These are phyloP conservation scores for Kappamyces sp. DNA, from an alignment of 192 early-diverging fungal species.

Conservation along the genomic window DNA sequence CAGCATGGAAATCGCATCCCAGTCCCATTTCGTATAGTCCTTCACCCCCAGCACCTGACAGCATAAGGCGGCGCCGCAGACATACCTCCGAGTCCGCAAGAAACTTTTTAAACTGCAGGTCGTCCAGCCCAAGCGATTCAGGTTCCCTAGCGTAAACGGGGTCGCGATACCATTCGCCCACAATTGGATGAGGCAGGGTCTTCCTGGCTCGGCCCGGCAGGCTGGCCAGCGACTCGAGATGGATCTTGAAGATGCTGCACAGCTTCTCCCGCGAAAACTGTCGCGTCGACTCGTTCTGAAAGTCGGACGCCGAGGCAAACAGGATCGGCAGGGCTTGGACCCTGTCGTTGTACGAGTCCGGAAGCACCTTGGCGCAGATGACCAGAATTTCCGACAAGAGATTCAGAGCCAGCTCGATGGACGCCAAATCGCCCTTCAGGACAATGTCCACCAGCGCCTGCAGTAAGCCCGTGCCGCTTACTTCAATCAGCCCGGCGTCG, in stretches of 20 bases:
- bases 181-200: too few relatives aligned
- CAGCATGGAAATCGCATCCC: constrained; percentile 68
- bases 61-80: not conserved
- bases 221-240: not conserved
- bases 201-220: too few relatives aligned
- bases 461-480: not conserved
- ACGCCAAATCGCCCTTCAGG: constrained; percentile 51
- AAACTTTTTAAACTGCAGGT: constrained; percentile 59
- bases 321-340: constrained; percentile 63
- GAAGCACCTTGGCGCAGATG: constrained; percentile 62
- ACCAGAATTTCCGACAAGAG: constrained; percentile 73
- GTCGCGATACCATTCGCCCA: too few relatives aligned
- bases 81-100: constrained; percentile 64
- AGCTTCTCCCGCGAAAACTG: constrained; percentile 59
- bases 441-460: constrained; percentile 68
- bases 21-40: constrained; percentile 74
- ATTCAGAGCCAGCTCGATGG: constrained; percentile 60
- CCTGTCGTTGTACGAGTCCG: constrained; percentile 22
- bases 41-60: constrained; percentile 60
- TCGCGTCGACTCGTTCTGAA: constrained; percentile 65
- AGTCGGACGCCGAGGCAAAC: constrained; percentile 68
- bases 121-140: constrained; percentile 57
- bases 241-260: constrained; percentile 24
- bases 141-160: not conserved
- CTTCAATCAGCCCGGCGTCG: constrained; percentile 59